These are phyloP conservation scores for Backusella australiensis DNA, from an alignment of 192 early-diverging fungal genomes.

Conservation along the genomic window DNA sequence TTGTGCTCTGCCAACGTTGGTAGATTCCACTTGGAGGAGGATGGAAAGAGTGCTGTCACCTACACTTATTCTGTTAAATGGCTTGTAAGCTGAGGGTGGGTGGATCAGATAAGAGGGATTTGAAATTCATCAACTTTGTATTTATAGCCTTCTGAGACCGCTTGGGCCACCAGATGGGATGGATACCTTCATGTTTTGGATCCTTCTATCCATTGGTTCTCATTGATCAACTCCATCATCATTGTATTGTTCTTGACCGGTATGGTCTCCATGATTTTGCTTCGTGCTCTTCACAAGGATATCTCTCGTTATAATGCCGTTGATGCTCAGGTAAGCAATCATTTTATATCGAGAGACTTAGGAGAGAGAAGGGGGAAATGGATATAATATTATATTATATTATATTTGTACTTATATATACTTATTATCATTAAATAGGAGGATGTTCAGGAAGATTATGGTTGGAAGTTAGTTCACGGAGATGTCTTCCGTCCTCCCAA, in stretches of 20 bases:
- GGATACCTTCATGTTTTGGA: slow-evolving; percentile 83
- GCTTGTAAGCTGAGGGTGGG: slow-evolving; percentile 34
- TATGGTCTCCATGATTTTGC: slow-evolving; percentile 87
- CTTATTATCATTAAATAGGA: slow-evolving; percentile 37
- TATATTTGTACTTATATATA: too few species aligned
- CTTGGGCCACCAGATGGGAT: slow-evolving; percentile 87
- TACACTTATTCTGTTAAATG: slow-evolving; percentile 70
- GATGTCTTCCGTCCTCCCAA: slow-evolving; percentile 95
- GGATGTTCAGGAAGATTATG: slow-evolving; percentile 90
- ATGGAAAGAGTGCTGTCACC: slow-evolving; percentile 43
- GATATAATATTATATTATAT: too few species aligned
- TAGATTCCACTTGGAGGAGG: slow-evolving; percentile 47
- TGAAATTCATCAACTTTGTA: not conserved
- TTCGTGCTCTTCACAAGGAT: slow-evolving; percentile 88
- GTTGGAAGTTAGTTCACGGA: slow-evolving; percentile 97
- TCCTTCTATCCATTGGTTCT: slow-evolving; percentile 95
- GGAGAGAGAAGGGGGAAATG: not conserved
- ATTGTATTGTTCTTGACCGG: slow-evolving; percentile 91
- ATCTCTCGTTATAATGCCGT: slow-evolving; percentile 86
- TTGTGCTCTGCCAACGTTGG: slow-evolving; percentile 35
- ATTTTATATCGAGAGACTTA: not conserved
- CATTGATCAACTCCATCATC: slow-evolving; percentile 89
- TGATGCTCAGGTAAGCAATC: slow-evolving; percentile 42
- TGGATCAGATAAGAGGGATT: not conserved
- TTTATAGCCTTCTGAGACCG: slow-evolving; percentile 50